Percentiles rank a stretch among this genome's conserved stretches.
Conservation (phyloP, 179 eudicot species). For the Amaranthus tricolor region DNA sequence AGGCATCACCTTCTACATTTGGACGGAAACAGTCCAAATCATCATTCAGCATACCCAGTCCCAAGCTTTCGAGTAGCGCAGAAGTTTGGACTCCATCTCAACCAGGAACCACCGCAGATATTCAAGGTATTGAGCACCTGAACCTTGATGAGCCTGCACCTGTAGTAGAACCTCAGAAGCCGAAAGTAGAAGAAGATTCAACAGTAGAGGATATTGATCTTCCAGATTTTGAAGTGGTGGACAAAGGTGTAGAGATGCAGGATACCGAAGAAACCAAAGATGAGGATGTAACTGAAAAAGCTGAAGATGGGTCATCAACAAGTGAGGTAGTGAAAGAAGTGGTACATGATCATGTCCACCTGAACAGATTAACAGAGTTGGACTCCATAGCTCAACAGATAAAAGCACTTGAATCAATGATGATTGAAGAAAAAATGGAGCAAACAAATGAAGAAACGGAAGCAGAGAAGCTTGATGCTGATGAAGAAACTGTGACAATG, state of each 20-base stretch:
- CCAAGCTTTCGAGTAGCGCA: constrained; percentile 56
- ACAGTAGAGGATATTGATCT: constrained; percentile 64
- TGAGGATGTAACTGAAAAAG: constrained; percentile 37
- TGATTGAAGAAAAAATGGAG: constrained; percentile 48
- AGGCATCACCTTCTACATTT: constrained; percentile 37
- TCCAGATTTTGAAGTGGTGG: constrained; percentile 86
- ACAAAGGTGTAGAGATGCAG: constrained; percentile 76
- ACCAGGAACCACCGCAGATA: constrained; percentile 44
- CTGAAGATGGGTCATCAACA: constrained; percentile 57
- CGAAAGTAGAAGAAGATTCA: constrained; percentile 38
- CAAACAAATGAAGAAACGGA: constrained; percentile 45
- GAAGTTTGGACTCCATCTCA: constrained; percentile 84
- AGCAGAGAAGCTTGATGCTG: constrained; percentile 66
- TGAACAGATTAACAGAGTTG: constrained; percentile 67
- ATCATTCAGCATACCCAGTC: constrained; percentile 90
- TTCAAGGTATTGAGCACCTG: constrained; percentile 72
- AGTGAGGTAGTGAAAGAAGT: constrained; percentile 90
- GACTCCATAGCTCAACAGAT: constrained; percentile 92
- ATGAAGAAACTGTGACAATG: constrained; percentile 82
- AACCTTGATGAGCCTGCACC: constrained; percentile 83
- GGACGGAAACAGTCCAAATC: constrained; percentile 78
- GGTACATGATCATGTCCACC: constrained; percentile 65
- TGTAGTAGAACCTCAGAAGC: constrained; percentile 37
- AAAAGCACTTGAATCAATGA: constrained; percentile 87
- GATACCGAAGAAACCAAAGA: constrained; percentile 39